Evolutionary conservation across 2,329 filamentous ascomycete genomes (phyloP), one percentile per base, ranked within the genome.

Genomic region (Alternaria brassicae): DNA sequence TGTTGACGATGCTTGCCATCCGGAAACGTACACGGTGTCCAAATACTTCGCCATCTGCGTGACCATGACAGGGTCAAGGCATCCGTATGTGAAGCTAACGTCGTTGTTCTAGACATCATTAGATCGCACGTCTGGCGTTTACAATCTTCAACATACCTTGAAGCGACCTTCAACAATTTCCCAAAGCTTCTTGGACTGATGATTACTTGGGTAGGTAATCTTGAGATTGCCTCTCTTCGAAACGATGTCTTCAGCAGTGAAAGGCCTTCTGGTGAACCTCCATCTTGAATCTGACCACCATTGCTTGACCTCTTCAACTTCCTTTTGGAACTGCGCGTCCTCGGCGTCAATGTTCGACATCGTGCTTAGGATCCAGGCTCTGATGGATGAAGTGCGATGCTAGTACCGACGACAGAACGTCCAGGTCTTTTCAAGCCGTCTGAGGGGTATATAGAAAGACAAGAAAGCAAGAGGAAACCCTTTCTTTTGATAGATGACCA

Each of bases 21-120:
- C 95, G 54, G 95, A 98, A 63, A 99, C 95, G 79, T 99, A 99
- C 77, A 99, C 92, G 32, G 95, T 99, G 77, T 99, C 95, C 63
- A 99, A 86, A 80, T 96, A 98, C 81, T 98, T 97, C 72, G 94
- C 94, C 95, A 99, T 99, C 80, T 99, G 95, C 27, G 95, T 98
- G 77, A 99, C 87, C 91, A 97, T 97, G 56, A 96, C 97, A 10
- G 95, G 95, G 77, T 99, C 95, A 66, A 99, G 85, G 81, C 95
- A 98, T 74, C 95, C 95, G 77, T 97, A 99, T 58, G 95, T 99
- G 83, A 90, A 96, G 81, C 92, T 96, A 47, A 91, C 91, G 74
- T 95, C 91, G 72, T 88, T 88, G 75, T 86, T 91, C 91, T 96
- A 69, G 7, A 4, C n/a, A 34, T 23, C 32, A 44, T 77, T 44